Percentiles rank a stretch among this genome's conserved stretches.
phyloP scores from a whole-genome alignment of 129 eudicot genomes.

The Calendula officinalis region DNA sequence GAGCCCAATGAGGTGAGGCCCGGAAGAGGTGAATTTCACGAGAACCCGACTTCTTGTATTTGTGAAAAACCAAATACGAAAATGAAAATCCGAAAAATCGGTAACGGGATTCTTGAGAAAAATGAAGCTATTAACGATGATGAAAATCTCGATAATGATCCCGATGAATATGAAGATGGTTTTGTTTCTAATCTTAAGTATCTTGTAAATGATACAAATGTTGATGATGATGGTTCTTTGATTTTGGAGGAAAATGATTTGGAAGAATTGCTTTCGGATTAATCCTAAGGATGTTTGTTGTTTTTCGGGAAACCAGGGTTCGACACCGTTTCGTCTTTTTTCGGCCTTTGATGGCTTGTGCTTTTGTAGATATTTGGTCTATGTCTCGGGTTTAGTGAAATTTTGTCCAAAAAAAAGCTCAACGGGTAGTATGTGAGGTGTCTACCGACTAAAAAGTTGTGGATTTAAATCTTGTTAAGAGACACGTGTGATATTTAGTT shows the following conservation, averaged over 20 bases:
- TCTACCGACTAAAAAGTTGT: too few relatives aligned
- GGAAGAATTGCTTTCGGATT: slow-evolving; percentile 88
- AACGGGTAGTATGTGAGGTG: too few relatives aligned
- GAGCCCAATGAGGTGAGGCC: slow-evolving; percentile 75
- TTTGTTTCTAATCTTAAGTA: slow-evolving; percentile 33
- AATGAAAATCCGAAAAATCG: slow-evolving; percentile 35
- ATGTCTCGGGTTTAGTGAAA: too few relatives aligned
- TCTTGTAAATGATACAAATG: slow-evolving; percentile 49
- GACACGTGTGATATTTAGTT: too few relatives aligned
- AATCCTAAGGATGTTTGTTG: slow-evolving; percentile 2
- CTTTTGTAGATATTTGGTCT: too few relatives aligned
- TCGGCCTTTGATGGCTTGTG: too few relatives aligned
- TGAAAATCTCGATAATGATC: slow-evolving; percentile 45
- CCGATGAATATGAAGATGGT: slow-evolving; percentile 56
- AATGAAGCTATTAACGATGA: slow-evolving; percentile 36
- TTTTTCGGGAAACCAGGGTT: too few relatives aligned
- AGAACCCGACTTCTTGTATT: slow-evolving; percentile 72
- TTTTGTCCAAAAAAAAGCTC: too few relatives aligned
- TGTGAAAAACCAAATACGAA: slow-evolving; percentile 54
- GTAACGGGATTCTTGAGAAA: slow-evolving; percentile 20
- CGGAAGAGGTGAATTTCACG: slow-evolving; percentile 84
- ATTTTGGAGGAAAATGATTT: slow-evolving; percentile 67
- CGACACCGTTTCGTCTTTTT: too few relatives aligned
- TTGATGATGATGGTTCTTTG: slow-evolving; percentile 44
- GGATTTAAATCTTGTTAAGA: too few relatives aligned